Percentiles rank a stretch among this genome's conserved stretches.
Conservation (phyloP, 2,329 filamentous ascomycete genomes). For the Magnaporthiopsis rhizophila region DNA sequence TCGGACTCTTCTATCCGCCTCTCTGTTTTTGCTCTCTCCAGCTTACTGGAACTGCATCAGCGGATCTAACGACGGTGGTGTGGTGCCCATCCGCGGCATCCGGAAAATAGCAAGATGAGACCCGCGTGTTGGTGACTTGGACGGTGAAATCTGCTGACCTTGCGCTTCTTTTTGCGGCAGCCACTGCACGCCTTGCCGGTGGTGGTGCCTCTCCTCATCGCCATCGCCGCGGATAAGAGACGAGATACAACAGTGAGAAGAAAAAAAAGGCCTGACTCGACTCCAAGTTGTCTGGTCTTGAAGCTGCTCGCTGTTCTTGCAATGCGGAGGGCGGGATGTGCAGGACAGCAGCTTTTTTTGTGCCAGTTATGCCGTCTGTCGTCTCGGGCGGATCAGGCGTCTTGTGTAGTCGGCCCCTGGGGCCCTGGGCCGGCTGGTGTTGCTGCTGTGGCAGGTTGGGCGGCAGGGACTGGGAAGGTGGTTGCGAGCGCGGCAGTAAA, state of each 20-base stretch:
- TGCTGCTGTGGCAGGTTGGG: too few relatives aligned
- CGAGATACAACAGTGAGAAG: background rate
- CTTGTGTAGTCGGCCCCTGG: too few relatives aligned
- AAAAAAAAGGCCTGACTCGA: background rate
- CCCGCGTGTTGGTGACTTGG: too few relatives aligned
- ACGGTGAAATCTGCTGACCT: background rate
- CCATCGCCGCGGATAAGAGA: background rate
- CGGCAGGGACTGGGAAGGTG: too few relatives aligned
- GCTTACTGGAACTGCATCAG: background rate
- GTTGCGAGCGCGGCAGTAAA: background rate
- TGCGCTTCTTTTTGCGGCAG: conserved; percentile 6
- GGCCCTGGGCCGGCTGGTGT: too few relatives aligned
- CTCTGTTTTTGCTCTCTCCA: too few relatives aligned
- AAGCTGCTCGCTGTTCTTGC: background rate
- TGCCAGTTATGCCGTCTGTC: background rate
- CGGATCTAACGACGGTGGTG: background rate
- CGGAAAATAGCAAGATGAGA: background rate
- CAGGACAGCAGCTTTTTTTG: background rate
- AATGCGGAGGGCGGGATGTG: background rate
- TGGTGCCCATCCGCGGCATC: too few relatives aligned
- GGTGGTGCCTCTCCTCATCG: background rate
- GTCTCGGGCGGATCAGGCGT: background rate
- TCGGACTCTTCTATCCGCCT: background rate
- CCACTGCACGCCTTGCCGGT: conserved; percentile 2
- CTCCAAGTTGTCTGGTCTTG: background rate